These are phyloP conservation scores for Conoideocrella luteorostrata DNA, from an alignment of 2,329 filamentous ascomycete species.

Conservation along the genomic window DNA sequence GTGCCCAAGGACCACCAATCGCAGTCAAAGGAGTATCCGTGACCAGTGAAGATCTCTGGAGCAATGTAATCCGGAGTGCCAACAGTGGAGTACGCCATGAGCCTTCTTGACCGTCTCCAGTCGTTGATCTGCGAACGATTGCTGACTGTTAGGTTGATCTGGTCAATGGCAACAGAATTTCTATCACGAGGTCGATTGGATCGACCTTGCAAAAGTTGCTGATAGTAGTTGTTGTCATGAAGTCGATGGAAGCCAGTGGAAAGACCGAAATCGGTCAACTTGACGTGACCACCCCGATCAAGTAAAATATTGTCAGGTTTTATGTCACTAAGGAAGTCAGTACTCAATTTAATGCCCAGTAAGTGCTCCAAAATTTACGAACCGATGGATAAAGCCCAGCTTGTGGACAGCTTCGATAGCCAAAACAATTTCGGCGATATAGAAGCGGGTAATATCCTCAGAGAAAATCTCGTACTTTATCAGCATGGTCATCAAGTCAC, in stretches of 20 bases:
- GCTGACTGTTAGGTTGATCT: constrained; percentile 96
- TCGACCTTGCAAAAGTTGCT: constrained; percentile 81
- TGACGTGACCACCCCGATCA: constrained; percentile 92
- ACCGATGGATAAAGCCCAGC: constrained; percentile 97
- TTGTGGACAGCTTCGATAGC: constrained; percentile 99
- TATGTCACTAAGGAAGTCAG: too few species aligned
- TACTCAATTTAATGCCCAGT: too few species aligned
- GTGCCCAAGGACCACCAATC: constrained; percentile 99
- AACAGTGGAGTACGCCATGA: constrained; percentile 97
- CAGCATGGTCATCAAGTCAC: constrained; percentile 99
- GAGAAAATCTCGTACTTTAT: constrained; percentile 99
- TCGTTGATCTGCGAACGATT: constrained; percentile 98
- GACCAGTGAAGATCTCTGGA: constrained; percentile 93
- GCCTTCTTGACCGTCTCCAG: constrained; percentile 89
- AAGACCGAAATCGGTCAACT: constrained; percentile 94
- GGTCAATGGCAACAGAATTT: constrained; percentile 91
- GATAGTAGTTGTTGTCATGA: constrained; percentile 97
- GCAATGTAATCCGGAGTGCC: constrained; percentile 98
- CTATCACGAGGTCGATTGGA: constrained; percentile 71
- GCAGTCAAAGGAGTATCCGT: constrained; percentile 93
- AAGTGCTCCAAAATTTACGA: constrained; percentile 28
- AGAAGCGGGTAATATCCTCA: constrained; percentile 96
- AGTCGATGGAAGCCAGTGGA: constrained; percentile 97
- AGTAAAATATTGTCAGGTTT: constrained; percentile 98
- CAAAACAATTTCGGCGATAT: constrained; percentile 96